These are phyloP conservation scores for Cenchrus fungigraminus DNA, from an alignment of 176 grass and related monocot genomes.

Conservation along the genomic window DNA sequence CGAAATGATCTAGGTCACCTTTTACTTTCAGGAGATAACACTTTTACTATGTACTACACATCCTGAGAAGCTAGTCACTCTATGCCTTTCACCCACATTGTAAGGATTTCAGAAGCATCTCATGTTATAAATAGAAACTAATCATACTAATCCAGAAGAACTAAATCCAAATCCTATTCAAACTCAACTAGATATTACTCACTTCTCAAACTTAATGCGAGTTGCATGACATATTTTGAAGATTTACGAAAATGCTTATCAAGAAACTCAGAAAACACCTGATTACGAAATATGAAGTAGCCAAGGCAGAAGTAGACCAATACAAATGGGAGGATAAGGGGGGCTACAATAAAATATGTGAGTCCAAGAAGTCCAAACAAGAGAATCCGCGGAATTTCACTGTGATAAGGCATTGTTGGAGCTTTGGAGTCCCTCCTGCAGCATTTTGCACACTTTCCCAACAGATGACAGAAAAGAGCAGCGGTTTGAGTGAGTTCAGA, in stretches of 20 bases:
- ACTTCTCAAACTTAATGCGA: slow-evolving; percentile 17
- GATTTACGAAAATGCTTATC: neutral
- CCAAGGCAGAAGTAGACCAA: slow-evolving; percentile 91
- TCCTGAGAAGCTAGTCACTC: neutral
- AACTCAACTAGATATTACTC: neutral
- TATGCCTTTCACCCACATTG: neutral
- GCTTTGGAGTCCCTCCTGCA: slow-evolving; percentile 56
- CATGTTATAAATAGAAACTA: neutral
- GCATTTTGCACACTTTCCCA: slow-evolving; percentile 52
- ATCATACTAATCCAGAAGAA: neutral
- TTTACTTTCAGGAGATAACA: neutral
- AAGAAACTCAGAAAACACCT: slow-evolving; percentile 56
- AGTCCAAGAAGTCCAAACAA: slow-evolving; percentile 90
- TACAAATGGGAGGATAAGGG: slow-evolving; percentile 90
- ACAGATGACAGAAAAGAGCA: slow-evolving; percentile 57
- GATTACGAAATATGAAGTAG: slow-evolving; percentile 90
- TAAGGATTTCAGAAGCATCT: neutral
- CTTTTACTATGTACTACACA: neutral
- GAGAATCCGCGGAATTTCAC: slow-evolving; percentile 91
- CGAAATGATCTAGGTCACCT: neutral
- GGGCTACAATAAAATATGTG: slow-evolving; percentile 84
- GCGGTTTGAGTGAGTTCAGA: slow-evolving; percentile 79
- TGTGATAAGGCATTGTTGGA: slow-evolving; percentile 85
- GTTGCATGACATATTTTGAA: neutral
- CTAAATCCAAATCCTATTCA: neutral